Evolutionary conservation across 2,329 filamentous ascomycete genomes (phyloP).

Genomic region (Zasmidium citrigriseum): DNA sequence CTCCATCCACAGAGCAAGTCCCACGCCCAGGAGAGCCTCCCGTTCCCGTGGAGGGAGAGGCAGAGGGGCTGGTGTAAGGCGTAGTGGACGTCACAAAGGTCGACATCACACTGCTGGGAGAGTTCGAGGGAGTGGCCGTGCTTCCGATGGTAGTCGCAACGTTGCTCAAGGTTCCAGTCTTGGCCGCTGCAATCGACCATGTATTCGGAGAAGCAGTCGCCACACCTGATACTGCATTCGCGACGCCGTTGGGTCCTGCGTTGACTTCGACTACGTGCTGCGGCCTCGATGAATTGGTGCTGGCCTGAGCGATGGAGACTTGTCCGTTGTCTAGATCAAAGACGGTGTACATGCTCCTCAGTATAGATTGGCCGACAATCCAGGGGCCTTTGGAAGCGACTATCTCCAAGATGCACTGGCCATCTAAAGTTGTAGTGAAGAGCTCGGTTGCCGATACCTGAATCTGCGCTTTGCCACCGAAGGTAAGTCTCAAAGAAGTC

Average conservation of each 20-base stretch:
- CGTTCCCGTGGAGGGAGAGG: constrained; percentile 9
- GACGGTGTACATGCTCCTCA: constrained; percentile 24
- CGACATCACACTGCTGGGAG: neutral
- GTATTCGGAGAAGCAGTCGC: constrained; percentile 9
- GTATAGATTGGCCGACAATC: no score
- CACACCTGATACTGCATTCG: constrained; percentile 15
- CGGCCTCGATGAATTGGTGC: constrained; percentile 1
- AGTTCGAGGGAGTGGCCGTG: no score
- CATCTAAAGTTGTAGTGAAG: no score
- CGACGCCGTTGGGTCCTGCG: constrained; percentile 24
- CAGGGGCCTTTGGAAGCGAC: no score
- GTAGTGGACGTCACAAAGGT: neutral
- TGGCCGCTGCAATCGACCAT: constrained; percentile 15
- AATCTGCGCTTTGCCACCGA: constrained; percentile 10
- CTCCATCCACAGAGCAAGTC: constrained; percentile 39
- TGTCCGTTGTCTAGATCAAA: constrained; percentile 26
- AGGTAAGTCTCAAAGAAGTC: constrained; percentile 10
- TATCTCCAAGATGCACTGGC: no score
- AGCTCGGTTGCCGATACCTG: no score
- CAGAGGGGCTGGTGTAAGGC: neutral
- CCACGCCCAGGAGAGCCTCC: neutral
- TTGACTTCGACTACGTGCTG: constrained; percentile 6
- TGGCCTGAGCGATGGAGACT: constrained; percentile 22
- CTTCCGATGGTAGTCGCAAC: neutral
- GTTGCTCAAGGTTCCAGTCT: neutral